Evolutionary conservation across 2,329 filamentous ascomycete genomes (phyloP).

Genomic region (Aspergillus alliaceus): DNA sequence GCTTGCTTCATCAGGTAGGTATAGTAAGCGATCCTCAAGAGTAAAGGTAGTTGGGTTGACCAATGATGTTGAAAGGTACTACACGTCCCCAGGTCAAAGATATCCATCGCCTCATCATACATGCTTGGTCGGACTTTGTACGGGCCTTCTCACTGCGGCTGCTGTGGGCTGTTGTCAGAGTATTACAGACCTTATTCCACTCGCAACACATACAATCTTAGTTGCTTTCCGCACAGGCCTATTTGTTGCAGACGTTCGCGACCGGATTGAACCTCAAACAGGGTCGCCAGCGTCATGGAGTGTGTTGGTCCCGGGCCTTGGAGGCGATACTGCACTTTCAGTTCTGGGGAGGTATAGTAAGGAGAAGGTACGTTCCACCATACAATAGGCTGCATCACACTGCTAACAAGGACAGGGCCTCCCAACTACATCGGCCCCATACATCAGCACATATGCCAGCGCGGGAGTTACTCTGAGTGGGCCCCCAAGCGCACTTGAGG

Average conservation of each 20-base stretch:
- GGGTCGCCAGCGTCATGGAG: not conserved
- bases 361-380: not conserved
- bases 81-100: not conserved
- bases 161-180: conserved; percentile 2
- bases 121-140: conserved; percentile 6
- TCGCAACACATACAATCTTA: conserved; percentile 1
- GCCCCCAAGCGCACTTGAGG: not conserved
- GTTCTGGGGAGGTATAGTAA: not conserved
- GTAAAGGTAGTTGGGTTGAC: not conserved
- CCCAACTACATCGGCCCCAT: not conserved
- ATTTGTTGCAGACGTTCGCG: not conserved
- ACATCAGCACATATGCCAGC: conserved; percentile 2
- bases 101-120: not conserved
- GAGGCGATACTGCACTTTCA: not conserved
- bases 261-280: not conserved
- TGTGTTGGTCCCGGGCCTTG: not conserved
- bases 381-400: not conserved
- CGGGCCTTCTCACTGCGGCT: conserved; percentile 2
- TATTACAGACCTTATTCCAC: conserved; percentile 3
- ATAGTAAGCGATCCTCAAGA: not conserved
- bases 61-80: not conserved
- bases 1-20: conserved; percentile 8
- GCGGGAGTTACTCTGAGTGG: conserved; percentile 1
- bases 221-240: not conserved
- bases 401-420: not conserved